phyloP scores from a whole-genome alignment of 768 basidiomycete species.

The Dioszegia crocea region DNA sequence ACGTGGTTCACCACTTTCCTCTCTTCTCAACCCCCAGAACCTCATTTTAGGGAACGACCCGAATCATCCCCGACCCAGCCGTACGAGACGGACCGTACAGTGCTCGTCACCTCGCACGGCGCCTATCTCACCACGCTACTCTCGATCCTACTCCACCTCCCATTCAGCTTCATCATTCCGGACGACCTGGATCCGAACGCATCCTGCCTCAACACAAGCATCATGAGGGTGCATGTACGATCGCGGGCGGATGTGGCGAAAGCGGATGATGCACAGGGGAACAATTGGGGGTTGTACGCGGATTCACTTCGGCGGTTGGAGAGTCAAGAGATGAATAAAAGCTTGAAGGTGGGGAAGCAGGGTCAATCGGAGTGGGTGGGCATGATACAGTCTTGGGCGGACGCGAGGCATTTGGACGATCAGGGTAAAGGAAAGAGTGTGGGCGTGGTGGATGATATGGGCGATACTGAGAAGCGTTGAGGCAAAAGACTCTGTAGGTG shows the following conservation, averaged over 20 bases:
- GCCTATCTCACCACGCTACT: constrained; percentile 26
- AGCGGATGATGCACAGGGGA: not conserved
- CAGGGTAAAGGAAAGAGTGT: not conserved
- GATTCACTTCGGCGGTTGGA: not conserved
- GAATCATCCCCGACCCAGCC: not conserved
- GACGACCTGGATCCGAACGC: constrained; percentile 7
- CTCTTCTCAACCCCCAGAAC: not conserved
- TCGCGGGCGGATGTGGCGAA: not conserved
- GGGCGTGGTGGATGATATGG: not conserved
- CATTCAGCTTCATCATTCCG: constrained; percentile 9
- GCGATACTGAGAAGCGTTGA: not conserved
- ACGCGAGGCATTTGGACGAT: not conserved
- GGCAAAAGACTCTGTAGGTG: no score
- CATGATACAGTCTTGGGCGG: not conserved
- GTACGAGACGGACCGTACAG: constrained; percentile 1
- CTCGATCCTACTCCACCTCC: constrained; percentile 6
- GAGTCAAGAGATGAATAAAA: not conserved
- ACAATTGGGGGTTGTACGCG: not conserved
- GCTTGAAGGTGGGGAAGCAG: not conserved
- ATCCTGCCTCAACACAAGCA: constrained; percentile 28
- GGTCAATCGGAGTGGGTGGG: not conserved
- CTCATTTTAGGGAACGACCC: no score
- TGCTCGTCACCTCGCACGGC: constrained; percentile 33
- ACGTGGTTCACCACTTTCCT: constrained; percentile 28
- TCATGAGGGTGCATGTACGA: constrained; percentile 23